Base-by-base conservation (phyloP, 345 rosid species). In the Litchi chinensis region DNA sequence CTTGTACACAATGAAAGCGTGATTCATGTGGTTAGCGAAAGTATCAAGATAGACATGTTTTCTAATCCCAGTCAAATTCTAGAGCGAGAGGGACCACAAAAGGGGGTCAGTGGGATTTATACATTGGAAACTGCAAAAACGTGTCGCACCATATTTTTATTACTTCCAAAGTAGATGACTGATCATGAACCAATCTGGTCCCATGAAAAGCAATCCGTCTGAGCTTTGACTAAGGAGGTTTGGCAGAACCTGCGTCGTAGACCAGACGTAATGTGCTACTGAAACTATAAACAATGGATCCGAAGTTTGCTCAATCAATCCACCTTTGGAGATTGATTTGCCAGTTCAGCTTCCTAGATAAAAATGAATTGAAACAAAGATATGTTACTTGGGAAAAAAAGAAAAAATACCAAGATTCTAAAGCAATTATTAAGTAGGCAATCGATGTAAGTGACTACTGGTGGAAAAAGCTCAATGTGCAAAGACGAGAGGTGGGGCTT, bases 271-370 rank as follows among this genome's bases (percentile, higher is more conserved):
- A 46, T 10, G 54, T 54, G 79, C 40, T 41, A 11, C 10, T 41
- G 21, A 26, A 50, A 52, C 40, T 70, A 57, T 10, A 11, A 32
- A 62, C 12, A 60, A 7, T 50, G 75, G 48, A 6, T 16, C 37
- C 11, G 44, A 46, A 62, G 22, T 52, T 40, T 67, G 74, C 15
- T 67, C 69, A 9, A 16, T 81, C 67, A 84, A 39, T 24, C 62
- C 57, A 18, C 50, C 65, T 48, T 78, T 41, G 72, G 66, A 54
- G 62, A 43, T 62, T 68, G 65, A 26, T 64, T 79, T 72, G 80
- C 78, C 43, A 50, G 19, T 52, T 63, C 65, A 69, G 78, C n/a
- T 72, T 81, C 80, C 82, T 79, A 41, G 40, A 54, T 2, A 8
- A 40, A 73, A 44, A 32, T 48, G 32, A 62, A 39, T 67, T 21